These are phyloP conservation scores for Alternaria solani DNA, from an alignment of 2,329 filamentous ascomycete genomes.

Conservation along the genomic window DNA sequence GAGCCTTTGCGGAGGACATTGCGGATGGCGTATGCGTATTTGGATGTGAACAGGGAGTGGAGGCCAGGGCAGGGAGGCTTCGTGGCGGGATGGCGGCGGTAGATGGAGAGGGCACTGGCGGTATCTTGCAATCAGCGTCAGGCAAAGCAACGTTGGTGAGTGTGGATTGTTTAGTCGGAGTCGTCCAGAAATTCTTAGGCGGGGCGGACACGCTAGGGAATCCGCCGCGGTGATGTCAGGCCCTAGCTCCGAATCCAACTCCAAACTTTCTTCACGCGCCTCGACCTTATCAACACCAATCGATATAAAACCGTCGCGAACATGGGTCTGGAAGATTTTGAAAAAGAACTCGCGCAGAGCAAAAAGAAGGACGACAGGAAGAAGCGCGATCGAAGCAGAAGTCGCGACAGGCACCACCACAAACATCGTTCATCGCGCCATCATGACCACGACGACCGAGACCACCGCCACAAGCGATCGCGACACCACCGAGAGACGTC, in stretches of 20 bases:
- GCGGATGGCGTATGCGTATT: slow-evolving; percentile 20
- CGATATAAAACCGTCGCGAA: slow-evolving; percentile 13
- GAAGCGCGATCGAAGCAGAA: slow-evolving; percentile 56
- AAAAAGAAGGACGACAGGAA: slow-evolving; percentile 63
- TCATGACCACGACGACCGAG: slow-evolving; percentile 56
- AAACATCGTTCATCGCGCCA: slow-evolving; percentile 55
- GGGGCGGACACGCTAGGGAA: slow-evolving; percentile 33
- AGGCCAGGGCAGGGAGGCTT: not conserved
- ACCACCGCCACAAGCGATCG: slow-evolving; percentile 71
- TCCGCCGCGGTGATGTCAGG: slow-evolving; percentile 37
- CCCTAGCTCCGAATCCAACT: slow-evolving; percentile 24
- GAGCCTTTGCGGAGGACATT: slow-evolving; percentile 53
- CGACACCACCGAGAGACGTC: slow-evolving; percentile 59
- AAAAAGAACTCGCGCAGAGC: slow-evolving; percentile 75
- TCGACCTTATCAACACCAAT: not conserved
- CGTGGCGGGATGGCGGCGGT: not conserved
- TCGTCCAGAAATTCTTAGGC: slow-evolving; percentile 44
- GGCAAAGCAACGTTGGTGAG: slow-evolving; percentile 17
- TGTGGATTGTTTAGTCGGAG: not conserved
- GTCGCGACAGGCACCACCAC: slow-evolving; percentile 52
- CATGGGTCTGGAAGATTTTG: slow-evolving; percentile 76
- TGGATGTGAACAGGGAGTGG: not conserved
- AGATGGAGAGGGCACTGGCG: not conserved
- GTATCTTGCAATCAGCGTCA: not conserved
- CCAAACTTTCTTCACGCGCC: slow-evolving; percentile 20